Base-by-base conservation (phyloP, 1,284 basidiomycete species). In the Heterobasidion occidentale region DNA sequence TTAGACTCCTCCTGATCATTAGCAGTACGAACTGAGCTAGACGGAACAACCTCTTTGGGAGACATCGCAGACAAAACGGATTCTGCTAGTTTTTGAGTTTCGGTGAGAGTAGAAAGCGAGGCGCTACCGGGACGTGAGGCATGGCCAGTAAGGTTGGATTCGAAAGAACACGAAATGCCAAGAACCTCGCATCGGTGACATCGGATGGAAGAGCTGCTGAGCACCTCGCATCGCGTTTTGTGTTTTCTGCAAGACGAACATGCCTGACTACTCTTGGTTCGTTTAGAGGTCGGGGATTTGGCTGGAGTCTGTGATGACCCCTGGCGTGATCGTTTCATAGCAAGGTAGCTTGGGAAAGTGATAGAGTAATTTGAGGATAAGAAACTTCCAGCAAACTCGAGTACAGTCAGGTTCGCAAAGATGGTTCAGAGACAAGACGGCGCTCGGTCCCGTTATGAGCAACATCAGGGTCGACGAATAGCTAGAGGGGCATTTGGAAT, bases 151-250 rank as follows among this genome's bases (percentile, higher is more conserved):
- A 27, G 27, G 27, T 27, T 27, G 27, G 27, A 27, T 53, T 73
- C 71, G 50, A 76, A 76, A 3, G 73, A 74, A 58, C 73, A 74
- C 14, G 70, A 52, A 27, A 74, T 64, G 53, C 62, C 64, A 52
- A 74, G 67, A n/a, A 76, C 74, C 59, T 74, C 71, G 56, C 73
- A 74, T 11, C 73, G 27, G 27, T 27, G 27, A 6, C 27, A 27
- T 27, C 27, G 27, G 4, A 27, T 27, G 27, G 27, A 27, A 27
- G 27, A 27, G 27, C 27, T 64, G 36, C 74, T 74, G 17, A 76
- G 69, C 61, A 74, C 65, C 64, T 74, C 73, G 59, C 73, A 74
- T 19, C 73, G 71, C n/a, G 73, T 76, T 53, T 74, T 74, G 64
- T 74, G 67, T 54, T 76, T 76, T 53, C 74, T 64, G 54, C 73